Base-by-base conservation (phyloP, 116 monocot species). In the Iris pallida region DNA sequence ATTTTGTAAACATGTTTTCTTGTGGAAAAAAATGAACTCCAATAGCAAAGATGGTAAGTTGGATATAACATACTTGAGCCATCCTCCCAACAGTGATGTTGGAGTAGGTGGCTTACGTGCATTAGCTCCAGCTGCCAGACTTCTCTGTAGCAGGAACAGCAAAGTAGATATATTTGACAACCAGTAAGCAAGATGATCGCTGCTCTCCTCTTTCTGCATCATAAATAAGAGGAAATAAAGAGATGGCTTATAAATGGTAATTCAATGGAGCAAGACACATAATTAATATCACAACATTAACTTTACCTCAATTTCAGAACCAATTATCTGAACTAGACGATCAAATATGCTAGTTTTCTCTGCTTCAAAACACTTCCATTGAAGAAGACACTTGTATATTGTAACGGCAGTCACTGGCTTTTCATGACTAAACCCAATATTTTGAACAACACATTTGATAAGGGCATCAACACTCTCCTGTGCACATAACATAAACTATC, bases 301-400 rank as follows among this genome's bases (percentile, higher is more conserved):
- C 30, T 15, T 68, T 83, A 92, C 92, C 88, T 88, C 86, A 72
- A 92, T 85, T 68, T 80, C 83, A 71, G 81, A 86, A 61, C 92
- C 85, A 79, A 88, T 81, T 71, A 88, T 83, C 63, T 92, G 88
- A 55, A 88, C 79, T 45, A 92, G 81, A 55, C 83, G 85, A 60
- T 92, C 92, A 83, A 92, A 92, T 16, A 92, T 81, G 72, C 79
- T 86, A 64, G 92, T 88, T 72, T 73, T 85, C 46, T 92, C 92
- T 42, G 88, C 73, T 75, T 92, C 92, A 77, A 92, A 92, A 10
- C 81, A 88, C 49, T 85, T 92, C 92, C 92, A 92, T 55, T 86
- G 78, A 67, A 86, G 76, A 66, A 92, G 79, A 55, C 86, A 88
- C 63, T 86, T 92, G 66, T 92, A 92, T 16, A 92, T 88, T 45